Base-by-base conservation (phyloP, 1,139 yeast species). In the Suhomyces kunorum region DNA sequence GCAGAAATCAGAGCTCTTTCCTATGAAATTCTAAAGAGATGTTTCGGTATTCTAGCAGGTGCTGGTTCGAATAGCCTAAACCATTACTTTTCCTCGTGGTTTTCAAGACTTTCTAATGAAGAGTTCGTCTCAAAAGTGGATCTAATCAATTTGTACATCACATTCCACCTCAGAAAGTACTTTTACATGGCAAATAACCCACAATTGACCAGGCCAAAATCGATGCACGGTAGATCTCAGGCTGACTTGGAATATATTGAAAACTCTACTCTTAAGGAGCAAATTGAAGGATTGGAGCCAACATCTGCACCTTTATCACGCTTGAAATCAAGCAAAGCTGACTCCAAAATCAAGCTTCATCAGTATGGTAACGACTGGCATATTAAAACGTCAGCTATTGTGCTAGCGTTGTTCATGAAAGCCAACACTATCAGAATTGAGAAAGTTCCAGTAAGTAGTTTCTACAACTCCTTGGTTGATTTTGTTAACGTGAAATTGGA, bases 361-460 rank as follows among this genome's bases (percentile, higher is more conserved):
- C 82, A 80, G 50, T 92, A 90, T 58, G 83, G 86, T 0, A 74
- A 76, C 43, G 90, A 87, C 54, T 90, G 97, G 96, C 88, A 83
- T 48, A 67, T 89, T 20, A 68, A 74, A 32, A 73, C 88, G 0
- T 88, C 88, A 0, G 80, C 86, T 2, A 66, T 75, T 22, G 68
- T 83, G 1, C 64, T 86, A 49, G 69, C 80, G 0, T 56, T 80
- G 9, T 72, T 84, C 24, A 76, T 76, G 52, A 63, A 64, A 34
- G 83, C 87, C 2, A 84, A 83, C 51, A 45, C 53, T 16, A 59
- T 66, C 9, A 56, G 78, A 45, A 39, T 28, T 18, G 51, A 51
- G 18, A 68, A 64, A 33, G 52, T 80, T 1, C 75, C 82, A 0
- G 65, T 71, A 4, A 74, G 81, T 11, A 53, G 64, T 1, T 92